These are phyloP conservation scores for Tetracentron sinense DNA, from an alignment of 164 flowering plant species.

Conservation along the genomic window DNA sequence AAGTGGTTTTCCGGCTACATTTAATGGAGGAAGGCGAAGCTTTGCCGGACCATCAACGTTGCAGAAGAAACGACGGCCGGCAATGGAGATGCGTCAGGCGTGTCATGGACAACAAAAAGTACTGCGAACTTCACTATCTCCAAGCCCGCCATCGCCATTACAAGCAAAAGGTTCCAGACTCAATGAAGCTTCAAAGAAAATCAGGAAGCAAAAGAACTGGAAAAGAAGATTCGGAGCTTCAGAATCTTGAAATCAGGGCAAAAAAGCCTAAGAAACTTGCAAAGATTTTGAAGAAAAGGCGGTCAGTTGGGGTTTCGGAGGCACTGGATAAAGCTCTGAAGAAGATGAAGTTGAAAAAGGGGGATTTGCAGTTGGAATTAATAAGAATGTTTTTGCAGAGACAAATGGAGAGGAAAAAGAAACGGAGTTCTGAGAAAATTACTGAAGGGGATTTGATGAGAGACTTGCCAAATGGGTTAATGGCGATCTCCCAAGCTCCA, in stretches of 20 bases:
- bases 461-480: constrained; percentile 64
- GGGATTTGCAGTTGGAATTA: constrained; percentile 54
- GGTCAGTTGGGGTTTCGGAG: constrained; percentile 25
- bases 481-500: constrained; percentile 54
- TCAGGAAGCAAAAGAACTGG: neutral
- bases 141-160: constrained; percentile 57
- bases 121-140: constrained; percentile 54
- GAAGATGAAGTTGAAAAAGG: constrained; percentile 43
- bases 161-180: constrained; percentile 49
- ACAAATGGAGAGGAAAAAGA: constrained; percentile 55
- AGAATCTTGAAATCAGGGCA: constrained; percentile 20
- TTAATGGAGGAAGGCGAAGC: constrained; percentile 11
- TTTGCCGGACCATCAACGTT: constrained; percentile 24
- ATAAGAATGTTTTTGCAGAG: constrained; percentile 53
- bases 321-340: constrained; percentile 35
- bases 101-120: constrained; percentile 35
- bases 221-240: constrained; percentile 8
- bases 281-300: constrained; percentile 24
- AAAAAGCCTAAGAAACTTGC: constrained; percentile 15
- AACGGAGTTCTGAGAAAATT: constrained; percentile 20
- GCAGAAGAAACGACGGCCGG: constrained; percentile 30
- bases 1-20: constrained; percentile 12
- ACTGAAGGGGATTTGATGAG: constrained; percentile 36
- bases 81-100: constrained; percentile 29
- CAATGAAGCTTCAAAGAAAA: constrained; percentile 43